These are phyloP conservation scores for Penicillium cinerascens DNA, from an alignment of 495 filamentous ascomycete species.

Conservation along the genomic window DNA sequence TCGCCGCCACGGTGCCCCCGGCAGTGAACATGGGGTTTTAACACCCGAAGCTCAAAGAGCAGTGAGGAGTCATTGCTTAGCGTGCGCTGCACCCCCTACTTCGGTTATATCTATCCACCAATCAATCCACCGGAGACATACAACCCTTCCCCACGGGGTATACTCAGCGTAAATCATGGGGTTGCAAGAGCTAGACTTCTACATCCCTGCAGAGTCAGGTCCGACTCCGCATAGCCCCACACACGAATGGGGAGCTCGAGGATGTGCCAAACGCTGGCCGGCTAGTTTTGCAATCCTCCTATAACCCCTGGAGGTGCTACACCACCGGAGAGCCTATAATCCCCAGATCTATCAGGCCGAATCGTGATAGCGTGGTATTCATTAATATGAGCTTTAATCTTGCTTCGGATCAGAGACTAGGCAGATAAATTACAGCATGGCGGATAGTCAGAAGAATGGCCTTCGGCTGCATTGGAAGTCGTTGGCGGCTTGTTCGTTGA, in stretches of 20 bases:
- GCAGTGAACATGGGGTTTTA: not conserved
- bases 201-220: not conserved
- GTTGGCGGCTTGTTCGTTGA: slow-evolving; percentile 16
- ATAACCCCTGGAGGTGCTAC: not conserved
- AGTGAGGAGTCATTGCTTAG: not conserved
- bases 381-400: not conserved
- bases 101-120: not conserved
- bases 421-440: slow-evolving; percentile 5
- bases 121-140: not conserved
- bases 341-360: not conserved
- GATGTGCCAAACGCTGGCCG: not conserved
- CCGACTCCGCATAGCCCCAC: slow-evolving; percentile 16
- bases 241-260: not conserved
- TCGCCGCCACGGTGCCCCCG: not conserved
- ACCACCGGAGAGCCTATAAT: not conserved
- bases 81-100: not conserved
- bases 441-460: slow-evolving; percentile 11
- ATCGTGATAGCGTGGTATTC: not conserved
- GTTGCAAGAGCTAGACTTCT: not conserved
- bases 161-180: slow-evolving; percentile 4
- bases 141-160: slow-evolving; percentile 7
- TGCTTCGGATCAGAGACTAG: not conserved
- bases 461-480: slow-evolving; percentile 22
- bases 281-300: not conserved
- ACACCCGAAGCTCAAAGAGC: not conserved